Evolutionary conservation across 2,329 filamentous ascomycete genomes (phyloP), one percentile per base, ranked within the genome.

Genomic region (Penicillium capsulatum): DNA sequence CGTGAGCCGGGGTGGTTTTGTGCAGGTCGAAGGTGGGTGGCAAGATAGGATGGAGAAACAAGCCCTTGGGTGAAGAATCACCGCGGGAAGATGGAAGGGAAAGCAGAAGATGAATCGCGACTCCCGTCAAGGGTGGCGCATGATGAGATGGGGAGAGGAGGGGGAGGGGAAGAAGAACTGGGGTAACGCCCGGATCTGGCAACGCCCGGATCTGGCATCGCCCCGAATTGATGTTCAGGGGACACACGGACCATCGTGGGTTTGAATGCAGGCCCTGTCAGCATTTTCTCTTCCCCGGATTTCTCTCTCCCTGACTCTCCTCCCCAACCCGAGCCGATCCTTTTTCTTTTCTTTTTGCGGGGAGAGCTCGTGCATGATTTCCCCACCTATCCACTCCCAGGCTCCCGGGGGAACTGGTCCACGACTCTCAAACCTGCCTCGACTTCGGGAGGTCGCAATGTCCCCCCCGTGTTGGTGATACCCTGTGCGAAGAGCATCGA

Each of bases 121-220:
- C 48, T 49, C 47, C 54, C 42, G 20, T 61, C 46, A 63, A 45
- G 53, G 47, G 45, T 40, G 47, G 50, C 47, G 51, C 52, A 57
- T 52, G 35, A 45, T 50, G 42, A 38, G 11, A 14, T 38, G 44
- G 32, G 28, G 27, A 22, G 24, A 3, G 15, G 14, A 34, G 20
- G 7, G 20, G 28, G 17, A 17, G 10, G 22, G 24, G 31, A 29
- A 27, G 27, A 31, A 31, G 34, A 35, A 37, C 39, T 35, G 44
- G 36, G 36, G 40, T 42, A 46, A 43, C 37, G 44, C 42, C 50
- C 48, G 50, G 48, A 55, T 52, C 46, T 54, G 51, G 51, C 48
- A 53, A 54, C 45, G 49, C n/a, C n/a, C n/a, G n/a, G n/a, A n/a
- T n/a, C n/a, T n/a, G n/a, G n/a, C n/a, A n/a, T 51, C 42, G 49